phyloP scores from a whole-genome alignment of 805 yeast species.

The Sugiyamaella valdiviana region DNA sequence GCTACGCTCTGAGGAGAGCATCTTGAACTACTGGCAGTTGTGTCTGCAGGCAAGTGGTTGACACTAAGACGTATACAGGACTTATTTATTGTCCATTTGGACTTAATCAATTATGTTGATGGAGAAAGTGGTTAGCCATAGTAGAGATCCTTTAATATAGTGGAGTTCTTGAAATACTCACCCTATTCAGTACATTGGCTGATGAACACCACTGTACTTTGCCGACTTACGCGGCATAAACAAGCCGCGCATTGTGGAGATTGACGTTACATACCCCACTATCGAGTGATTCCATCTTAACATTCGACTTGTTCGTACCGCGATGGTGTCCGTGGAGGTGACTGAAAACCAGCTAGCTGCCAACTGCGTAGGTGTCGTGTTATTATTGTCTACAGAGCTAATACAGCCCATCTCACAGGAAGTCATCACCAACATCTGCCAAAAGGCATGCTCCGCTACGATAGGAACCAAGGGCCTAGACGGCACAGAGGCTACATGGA shows the following conservation, averaged over 20 bases:
- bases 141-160: background rate
- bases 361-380: background rate
- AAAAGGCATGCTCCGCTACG: background rate
- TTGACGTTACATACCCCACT: too few species aligned
- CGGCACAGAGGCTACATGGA: background rate
- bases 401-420: background rate
- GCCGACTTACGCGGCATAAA: background rate
- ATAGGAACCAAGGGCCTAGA: background rate
- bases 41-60: constrained; percentile 4
- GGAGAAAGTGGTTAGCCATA: too few species aligned
- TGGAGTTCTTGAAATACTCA: background rate
- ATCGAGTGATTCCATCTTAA: background rate
- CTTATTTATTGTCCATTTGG: too few species aligned
- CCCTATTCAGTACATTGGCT: background rate
- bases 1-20: background rate
- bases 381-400: background rate
- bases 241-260: background rate
- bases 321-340: background rate
- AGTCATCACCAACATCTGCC: background rate
- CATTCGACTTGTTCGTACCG: background rate
- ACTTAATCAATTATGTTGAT: background rate
- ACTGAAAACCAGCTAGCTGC: background rate
- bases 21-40: constrained; percentile 3
- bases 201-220: background rate
- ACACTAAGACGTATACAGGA: background rate